Conservation (phyloP, 345 rosid genomes). For the Brassica nigra region DNA sequence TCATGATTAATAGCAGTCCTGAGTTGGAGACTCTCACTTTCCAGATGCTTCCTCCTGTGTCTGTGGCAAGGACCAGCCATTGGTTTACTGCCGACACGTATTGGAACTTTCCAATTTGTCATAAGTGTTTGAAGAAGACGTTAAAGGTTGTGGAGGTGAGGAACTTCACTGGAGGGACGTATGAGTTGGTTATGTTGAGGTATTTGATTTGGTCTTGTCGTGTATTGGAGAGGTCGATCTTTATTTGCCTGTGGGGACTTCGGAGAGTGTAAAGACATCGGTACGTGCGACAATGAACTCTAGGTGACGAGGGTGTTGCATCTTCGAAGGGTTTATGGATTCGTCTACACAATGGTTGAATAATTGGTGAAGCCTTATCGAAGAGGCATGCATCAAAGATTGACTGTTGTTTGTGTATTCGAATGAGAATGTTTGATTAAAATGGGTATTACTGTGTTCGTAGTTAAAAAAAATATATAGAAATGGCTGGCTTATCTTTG, state of each 20-base stretch:
- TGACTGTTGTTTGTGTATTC: too few species aligned
- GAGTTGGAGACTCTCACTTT: too few species aligned
- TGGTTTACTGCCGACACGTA: neutral
- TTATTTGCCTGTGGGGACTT: too few species aligned
- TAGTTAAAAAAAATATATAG: too few species aligned
- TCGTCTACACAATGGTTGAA: neutral
- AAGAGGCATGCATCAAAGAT: neutral
- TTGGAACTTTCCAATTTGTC: neutral
- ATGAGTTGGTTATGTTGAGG: neutral
- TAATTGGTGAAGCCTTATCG: neutral
- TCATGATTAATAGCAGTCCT: too few species aligned
- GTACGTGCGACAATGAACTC: too few species aligned
- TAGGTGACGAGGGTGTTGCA: neutral
- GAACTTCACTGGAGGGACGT: neutral
- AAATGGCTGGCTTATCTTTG: too few species aligned
- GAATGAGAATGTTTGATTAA: too few species aligned
- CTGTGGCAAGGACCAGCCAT: neutral
- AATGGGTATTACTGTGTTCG: too few species aligned
- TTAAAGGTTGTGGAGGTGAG: conserved; percentile 10
- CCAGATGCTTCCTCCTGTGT: neutral
- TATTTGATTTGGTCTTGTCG: too few species aligned
- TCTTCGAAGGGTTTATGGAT: neutral
- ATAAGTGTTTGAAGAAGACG: neutral
- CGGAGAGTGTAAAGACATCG: too few species aligned
- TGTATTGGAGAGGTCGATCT: too few species aligned